Evolutionary conservation across 2,329 filamentous ascomycete species (phyloP), one percentile per base, ranked within the genome.

Genomic region (Diaporthe helianthi): DNA sequence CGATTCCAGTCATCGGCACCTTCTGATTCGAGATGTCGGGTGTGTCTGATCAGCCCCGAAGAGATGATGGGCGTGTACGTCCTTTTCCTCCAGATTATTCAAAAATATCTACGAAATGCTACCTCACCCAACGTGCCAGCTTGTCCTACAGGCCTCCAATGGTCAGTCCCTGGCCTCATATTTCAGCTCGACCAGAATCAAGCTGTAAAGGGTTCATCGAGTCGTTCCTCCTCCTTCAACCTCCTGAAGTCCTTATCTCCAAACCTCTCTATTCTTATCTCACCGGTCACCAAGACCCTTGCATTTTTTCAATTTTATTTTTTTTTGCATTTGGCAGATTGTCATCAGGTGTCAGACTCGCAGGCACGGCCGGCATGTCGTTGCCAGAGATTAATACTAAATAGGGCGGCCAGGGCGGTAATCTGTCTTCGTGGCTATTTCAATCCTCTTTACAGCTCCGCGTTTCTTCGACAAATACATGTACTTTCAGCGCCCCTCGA

Each of bases 281-380:
- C 52, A 67, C 65, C 65, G 65, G 65, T 60, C 41, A 31, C 31
- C 31, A 67, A 58, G 65, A 67, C 58, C 65, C 65, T 58, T 58
- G 65, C 65, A n/a, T n/a, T n/a, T n/a, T n/a, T n/a, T n/a, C n/a
- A n/a, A n/a, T n/a, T n/a, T n/a, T n/a, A n/a, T n/a, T n/a, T n/a
- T n/a, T n/a, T 46, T 19, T 49, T 60, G 65, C 65, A 47, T 24
- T 38, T 36, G n/a, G 17, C 47, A 47, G 41, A 49, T 26, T 29
- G 29, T 26, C 46, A 29, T 67, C 44, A 49, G 15, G 31, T 67
- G 65, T 58, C 41, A 58, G 29, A 47, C 53, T 33, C 58, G 65
- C 65, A 67, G 52, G 44, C 29, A 33, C 22, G 22, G 47, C 19
- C 22, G 22, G 47, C 19, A 26, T 46, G 15, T 10, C n/a, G 41